Percentiles rank a stretch among this genome's conserved stretches.
Evolutionary conservation across 257 asterid genomes (phyloP).

Genomic region (Nicotiana undulata): DNA sequence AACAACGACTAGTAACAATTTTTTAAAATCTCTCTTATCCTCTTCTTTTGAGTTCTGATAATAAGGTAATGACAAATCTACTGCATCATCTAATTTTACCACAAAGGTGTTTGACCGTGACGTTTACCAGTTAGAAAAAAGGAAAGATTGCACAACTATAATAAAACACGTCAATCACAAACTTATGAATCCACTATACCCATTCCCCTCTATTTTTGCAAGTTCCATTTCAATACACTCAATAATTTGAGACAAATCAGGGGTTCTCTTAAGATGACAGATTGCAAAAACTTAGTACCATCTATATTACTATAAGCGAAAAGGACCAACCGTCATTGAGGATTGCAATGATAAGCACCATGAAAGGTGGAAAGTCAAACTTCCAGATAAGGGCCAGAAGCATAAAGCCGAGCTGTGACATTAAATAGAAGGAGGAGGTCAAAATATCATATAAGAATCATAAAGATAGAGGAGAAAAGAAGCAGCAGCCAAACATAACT

Average conservation of each 20-base stretch:
- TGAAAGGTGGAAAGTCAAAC: conserved; percentile 95
- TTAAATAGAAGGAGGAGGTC: conserved; percentile 8
- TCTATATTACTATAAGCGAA: not conserved
- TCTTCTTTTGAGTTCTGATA: not conserved
- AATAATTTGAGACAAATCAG: not conserved
- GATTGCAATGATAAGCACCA: conserved; percentile 98
- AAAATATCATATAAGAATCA: conserved; percentile 1
- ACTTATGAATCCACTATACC: not conserved
- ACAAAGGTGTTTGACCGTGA: not conserved
- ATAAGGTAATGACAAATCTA: not conserved
- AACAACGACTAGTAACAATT: not conserved
- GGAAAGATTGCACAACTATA: not conserved
- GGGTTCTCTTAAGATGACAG: not conserved
- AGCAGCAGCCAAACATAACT: conserved; percentile 14
- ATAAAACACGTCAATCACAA: not conserved
- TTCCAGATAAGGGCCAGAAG: conserved; percentile 90
- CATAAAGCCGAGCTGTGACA: conserved; percentile 92
- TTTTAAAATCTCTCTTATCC: not conserved
- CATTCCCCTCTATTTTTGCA: not conserved
- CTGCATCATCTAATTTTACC: not conserved
- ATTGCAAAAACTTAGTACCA: not conserved
- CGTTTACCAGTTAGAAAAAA: not conserved
- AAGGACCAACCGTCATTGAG: conserved; percentile 73
- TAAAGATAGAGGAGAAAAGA: not conserved
- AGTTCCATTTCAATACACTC: not conserved